Conservation (phyloP, 75 land plant genomes). For the Sequoia sempervirens region DNA sequence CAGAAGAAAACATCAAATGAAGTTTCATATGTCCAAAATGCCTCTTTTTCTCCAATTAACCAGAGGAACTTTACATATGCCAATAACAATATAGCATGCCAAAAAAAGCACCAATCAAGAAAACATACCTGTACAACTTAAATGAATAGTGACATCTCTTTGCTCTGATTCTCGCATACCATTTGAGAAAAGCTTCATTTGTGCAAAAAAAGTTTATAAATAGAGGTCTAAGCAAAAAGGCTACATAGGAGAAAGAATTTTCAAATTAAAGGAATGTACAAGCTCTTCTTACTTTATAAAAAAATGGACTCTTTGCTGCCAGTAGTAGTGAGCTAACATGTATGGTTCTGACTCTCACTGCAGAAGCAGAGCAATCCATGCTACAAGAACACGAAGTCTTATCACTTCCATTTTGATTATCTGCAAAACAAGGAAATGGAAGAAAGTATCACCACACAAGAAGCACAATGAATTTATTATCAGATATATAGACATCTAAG, state of each 20-base stretch:
- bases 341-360: constrained; percentile 14
- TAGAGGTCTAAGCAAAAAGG: background rate
- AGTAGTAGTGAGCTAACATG: constrained; percentile 49
- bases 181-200: constrained; percentile 42
- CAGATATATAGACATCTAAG: background rate
- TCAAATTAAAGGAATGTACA: background rate
- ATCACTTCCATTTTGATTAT: background rate
- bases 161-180: constrained; percentile 56
- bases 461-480: background rate
- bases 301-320: constrained; percentile 52
- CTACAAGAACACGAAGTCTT: background rate
- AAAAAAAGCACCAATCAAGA: background rate
- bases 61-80: background rate
- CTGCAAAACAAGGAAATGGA: background rate
- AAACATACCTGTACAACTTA: constrained; percentile 22
- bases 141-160: constrained; percentile 35
- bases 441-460: background rate
- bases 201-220: background rate
- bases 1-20: background rate
- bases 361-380: constrained; percentile 1
- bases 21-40: background rate
- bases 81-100: background rate
- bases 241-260: background rate
- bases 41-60: background rate
- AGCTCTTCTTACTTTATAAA: constrained; percentile 29